Evolutionary conservation across 192 early-diverging fungal genomes (phyloP).

Genomic region (Neocallimastix lanati): DNA sequence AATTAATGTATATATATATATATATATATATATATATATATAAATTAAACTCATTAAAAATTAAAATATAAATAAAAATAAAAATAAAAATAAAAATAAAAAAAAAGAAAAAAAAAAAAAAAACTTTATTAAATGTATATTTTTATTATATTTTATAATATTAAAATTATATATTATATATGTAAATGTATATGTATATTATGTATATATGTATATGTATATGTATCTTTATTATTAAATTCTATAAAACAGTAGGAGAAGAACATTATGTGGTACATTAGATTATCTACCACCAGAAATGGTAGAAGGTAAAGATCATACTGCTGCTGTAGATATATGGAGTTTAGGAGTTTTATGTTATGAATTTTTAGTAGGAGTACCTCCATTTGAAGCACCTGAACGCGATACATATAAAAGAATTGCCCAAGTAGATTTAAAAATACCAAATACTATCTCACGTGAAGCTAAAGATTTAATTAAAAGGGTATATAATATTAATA

Average conservation of each 20-base stretch:
- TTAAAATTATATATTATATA: too few relatives aligned
- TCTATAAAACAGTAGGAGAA: conserved; percentile 53
- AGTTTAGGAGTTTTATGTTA: conserved; percentile 78
- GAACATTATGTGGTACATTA: conserved; percentile 81
- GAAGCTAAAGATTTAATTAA: conserved; percentile 73
- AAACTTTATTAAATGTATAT: too few relatives aligned
- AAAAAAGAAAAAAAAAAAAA: too few relatives aligned
- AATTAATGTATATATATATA: too few relatives aligned
- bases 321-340: conserved; percentile 75
- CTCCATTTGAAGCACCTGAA: conserved; percentile 67
- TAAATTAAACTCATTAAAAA: too few relatives aligned
- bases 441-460: conserved; percentile 55
- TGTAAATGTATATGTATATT: too few relatives aligned
- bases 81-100: too few relatives aligned
- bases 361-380: conserved; percentile 81
- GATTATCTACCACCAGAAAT: conserved; percentile 95
- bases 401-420: conserved; percentile 66
- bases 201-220: not conserved
- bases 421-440: conserved; percentile 58
- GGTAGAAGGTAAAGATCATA: conserved; percentile 70
- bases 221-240: too few relatives aligned
- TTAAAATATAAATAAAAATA: too few relatives aligned
- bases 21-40: too few relatives aligned
- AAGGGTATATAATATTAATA: conserved; percentile 42
- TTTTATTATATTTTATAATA: too few relatives aligned